These are phyloP conservation scores for Apophysomyces ossiformis DNA, from an alignment of 371 early-diverging fungal species.

Conservation along the genomic window DNA sequence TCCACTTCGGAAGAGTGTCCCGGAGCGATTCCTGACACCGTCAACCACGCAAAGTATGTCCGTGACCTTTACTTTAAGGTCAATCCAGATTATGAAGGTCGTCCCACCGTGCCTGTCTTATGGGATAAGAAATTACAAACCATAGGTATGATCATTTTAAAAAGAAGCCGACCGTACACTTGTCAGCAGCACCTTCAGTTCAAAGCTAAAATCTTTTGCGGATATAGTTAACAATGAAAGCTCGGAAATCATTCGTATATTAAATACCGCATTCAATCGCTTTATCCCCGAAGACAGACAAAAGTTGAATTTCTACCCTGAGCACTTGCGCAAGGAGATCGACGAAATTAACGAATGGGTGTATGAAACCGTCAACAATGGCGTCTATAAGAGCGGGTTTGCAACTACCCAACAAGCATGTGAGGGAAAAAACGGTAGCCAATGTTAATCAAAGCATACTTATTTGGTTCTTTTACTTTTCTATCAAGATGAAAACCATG, in stretches of 20 bases:
- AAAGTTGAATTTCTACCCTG: slow-evolving; percentile 80
- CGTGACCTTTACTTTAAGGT: slow-evolving; percentile 92
- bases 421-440: slow-evolving; percentile 30
- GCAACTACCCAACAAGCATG: slow-evolving; percentile 87
- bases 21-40: slow-evolving; percentile 80
- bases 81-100: slow-evolving; percentile 74
- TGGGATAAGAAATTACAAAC: slow-evolving; percentile 92
- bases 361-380: slow-evolving; percentile 86
- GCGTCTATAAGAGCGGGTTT: slow-evolving; percentile 90
- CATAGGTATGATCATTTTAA: slow-evolving; percentile 59
- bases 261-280: slow-evolving; percentile 88
- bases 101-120: slow-evolving; percentile 89
- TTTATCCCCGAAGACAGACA: slow-evolving; percentile 65
- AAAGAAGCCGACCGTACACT: not conserved
- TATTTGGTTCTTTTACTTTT: not conserved
- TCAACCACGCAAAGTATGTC: slow-evolving; percentile 74
- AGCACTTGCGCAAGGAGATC: slow-evolving; percentile 71
- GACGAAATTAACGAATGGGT: slow-evolving; percentile 91
- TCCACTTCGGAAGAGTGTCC: slow-evolving; percentile 70
- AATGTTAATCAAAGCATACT: no score
- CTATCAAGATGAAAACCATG: slow-evolving; percentile 68
- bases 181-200: not conserved
- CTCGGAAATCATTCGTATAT: slow-evolving; percentile 94
- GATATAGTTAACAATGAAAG: slow-evolving; percentile 91
- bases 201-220: not conserved